Base-by-base conservation (phyloP, 805 yeast species). In the Wickerhamomyces kurtzmanii region DNA sequence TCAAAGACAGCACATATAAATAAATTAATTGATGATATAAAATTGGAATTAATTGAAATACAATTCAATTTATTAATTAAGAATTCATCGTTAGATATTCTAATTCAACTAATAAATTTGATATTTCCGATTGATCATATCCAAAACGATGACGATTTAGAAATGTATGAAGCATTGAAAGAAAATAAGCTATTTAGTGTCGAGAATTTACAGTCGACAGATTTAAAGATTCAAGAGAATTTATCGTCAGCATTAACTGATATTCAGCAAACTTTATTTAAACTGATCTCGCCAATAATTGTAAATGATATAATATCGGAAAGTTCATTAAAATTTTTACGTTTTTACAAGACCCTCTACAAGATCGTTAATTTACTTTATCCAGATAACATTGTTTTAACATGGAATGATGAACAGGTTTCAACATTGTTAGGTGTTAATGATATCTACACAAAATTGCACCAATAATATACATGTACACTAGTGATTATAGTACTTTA, bases 361-460 rank as follows among this genome's bases (percentile, higher is more conserved):
- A 53, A 47, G 28, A 47, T 60, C 4, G 36, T 62, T 25, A 36
- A 45, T 18, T 45, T 53, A 33, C 24, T 62, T 5, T 53, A 55
- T 31, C 55, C 59, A 24, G 51, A 54, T 8, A 51, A 49, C 1
- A 25, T 24, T 10, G 4, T 56, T 6, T 57, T 75, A 33, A 56
- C 59, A 24, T 76, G 83, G 81, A 57, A 65, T 14, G 70, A 64
- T 18, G 31, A 47, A 6, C 84, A 79, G 27, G 71, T 80, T 15
- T 72, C 82, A 4, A 77, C 84, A 0, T 55, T 82, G 28, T 48
- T 81, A n/a, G 91, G 89, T 15, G 65, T 78, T n/a, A 79, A 68
- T 24, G 62, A 62, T 12, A 24, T 31, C 13, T 36, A 36, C 24
- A 39, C 30, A 20, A 25, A 26, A n/a, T n/a, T n/a, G n/a, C n/a